phyloP scores from a whole-genome alignment of 257 asterid species.

The Ehretia macrophylla region DNA sequence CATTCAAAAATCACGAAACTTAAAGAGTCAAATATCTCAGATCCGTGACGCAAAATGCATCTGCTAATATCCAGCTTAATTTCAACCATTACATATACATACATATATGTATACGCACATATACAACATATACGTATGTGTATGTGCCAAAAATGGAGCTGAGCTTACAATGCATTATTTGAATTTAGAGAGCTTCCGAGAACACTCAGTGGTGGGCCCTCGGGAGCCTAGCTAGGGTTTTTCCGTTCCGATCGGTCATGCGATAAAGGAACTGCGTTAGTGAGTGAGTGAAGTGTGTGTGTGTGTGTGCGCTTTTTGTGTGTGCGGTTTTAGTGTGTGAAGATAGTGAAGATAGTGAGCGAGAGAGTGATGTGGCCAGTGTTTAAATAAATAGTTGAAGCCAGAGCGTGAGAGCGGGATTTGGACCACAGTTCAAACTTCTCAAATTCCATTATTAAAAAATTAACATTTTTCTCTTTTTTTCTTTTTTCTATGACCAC shows the following conservation, averaged over 20 bases:
- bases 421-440: conserved; percentile 7
- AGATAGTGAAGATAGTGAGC: conserved; percentile 19
- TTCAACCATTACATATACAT: background rate
- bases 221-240: conserved; percentile 31
- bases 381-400: background rate
- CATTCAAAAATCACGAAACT: background rate
- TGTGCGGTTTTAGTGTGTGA: conserved; percentile 23
- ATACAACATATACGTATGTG: background rate
- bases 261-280: background rate
- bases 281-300: conserved; percentile 6
- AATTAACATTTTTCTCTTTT: too few species aligned
- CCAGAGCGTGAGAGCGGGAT: background rate
- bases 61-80: background rate
- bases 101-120: background rate
- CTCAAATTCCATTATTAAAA: background rate
- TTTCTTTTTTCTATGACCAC: too few species aligned
- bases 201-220: conserved; percentile 4
- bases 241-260: conserved; percentile 37
- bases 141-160: conserved; percentile 8
- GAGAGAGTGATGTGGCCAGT: conserved; percentile 8
- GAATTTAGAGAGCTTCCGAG: conserved; percentile 30
- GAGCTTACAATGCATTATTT: conserved; percentile 36
- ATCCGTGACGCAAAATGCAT: background rate
- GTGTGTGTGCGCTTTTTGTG: background rate
- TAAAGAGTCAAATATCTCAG: background rate